Percentiles rank a stretch among this genome's conserved stretches.
Evolutionary conservation across 2,329 filamentous ascomycete genomes (phyloP).

Genomic region (Sordariomycetes sp.): DNA sequence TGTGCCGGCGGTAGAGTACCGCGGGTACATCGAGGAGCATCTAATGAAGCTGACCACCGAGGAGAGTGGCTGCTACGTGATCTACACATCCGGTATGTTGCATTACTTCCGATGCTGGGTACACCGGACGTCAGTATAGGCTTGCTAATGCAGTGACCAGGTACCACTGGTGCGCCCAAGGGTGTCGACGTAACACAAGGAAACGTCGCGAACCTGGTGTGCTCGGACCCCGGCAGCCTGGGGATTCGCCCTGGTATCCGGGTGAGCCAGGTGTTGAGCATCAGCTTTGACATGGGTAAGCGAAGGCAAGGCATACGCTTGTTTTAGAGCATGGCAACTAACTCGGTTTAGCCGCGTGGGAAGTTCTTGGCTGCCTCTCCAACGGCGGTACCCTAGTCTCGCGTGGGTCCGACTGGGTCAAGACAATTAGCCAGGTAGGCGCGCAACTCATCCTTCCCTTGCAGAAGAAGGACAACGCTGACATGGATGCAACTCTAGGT

Average conservation of each 20-base stretch:
- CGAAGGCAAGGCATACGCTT: constrained; percentile 1
- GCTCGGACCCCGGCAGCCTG: constrained; percentile 34
- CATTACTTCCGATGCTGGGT: neutral
- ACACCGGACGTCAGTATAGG: neutral
- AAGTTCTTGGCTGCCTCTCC: constrained; percentile 41
- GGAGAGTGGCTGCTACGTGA: constrained; percentile 28
- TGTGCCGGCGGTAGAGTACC: neutral
- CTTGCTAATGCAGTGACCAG: constrained; percentile 12
- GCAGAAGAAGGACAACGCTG: neutral
- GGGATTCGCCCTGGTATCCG: constrained; percentile 33
- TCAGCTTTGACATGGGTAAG: constrained; percentile 50
- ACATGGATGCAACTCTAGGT: constrained; percentile 16
- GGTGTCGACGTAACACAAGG: constrained; percentile 43
- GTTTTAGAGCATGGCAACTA: neutral
- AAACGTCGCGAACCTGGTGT: constrained; percentile 40
- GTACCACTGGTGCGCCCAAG: constrained; percentile 43
- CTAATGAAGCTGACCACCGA: constrained; percentile 19
- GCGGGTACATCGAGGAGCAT: constrained; percentile 7
- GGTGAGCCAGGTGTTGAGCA: constrained; percentile 41
- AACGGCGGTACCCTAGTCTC: constrained; percentile 43
- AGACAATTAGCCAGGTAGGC: constrained; percentile 28
- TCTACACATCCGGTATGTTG: constrained; percentile 38
- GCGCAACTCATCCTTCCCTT: neutral
- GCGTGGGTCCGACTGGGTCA: constrained; percentile 33
- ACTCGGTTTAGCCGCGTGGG: constrained; percentile 38